Base-by-base conservation (phyloP, 2,329 filamentous ascomycete species). In the Aspergillus floridensis region DNA sequence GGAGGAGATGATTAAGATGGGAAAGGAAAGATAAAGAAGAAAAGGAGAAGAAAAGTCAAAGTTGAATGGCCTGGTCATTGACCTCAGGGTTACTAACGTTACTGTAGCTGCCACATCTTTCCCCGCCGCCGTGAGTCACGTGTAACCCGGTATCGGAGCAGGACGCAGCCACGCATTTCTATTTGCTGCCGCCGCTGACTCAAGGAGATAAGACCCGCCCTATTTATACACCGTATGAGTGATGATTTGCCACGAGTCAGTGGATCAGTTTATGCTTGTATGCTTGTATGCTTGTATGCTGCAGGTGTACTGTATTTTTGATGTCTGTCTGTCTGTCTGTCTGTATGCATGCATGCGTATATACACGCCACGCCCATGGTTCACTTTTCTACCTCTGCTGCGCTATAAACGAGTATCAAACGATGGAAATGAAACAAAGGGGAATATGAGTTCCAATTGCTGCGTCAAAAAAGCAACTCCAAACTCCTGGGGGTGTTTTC, bases 61-160 rank as follows among this genome's bases (percentile, higher is more conserved):
- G 38, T 44, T 6, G 16, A 5, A n/a, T 7, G 16, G 7, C 14
- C 6, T 44, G 16, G 38, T 44, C 38, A 53, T 16, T 19, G 22
- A 38, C 12, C 26, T 44, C 32, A 52, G 50, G 32, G 31, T 38
- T 16, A 29, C 26, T 29, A 29, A 7, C 14, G 50, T 53, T 29
- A 31, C 51, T 24, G 35, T 53, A 10, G 51, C n/a, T 53, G 51
- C 21, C 41, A 26, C 24, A 11, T 8, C 24, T 24, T 51, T 21
- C 51, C 51, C 51, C 51, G 51, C 51, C 51, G 24, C n/a, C 10
- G 22, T 10, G 53, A 49, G 55, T 71, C 70, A 72, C 70, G 69
- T 70, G 70, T 35, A 49, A 41, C 48, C 51, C 35, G 68, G 63
- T 67, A 68, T 70, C 68, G 67, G 68, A 62, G 68, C n/a, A 29